Percentiles rank a stretch among this genome's conserved stretches.
These are phyloP conservation scores for Amanita jacksonii DNA, from an alignment of 768 basidiomycete genomes.

Conservation along the genomic window DNA sequence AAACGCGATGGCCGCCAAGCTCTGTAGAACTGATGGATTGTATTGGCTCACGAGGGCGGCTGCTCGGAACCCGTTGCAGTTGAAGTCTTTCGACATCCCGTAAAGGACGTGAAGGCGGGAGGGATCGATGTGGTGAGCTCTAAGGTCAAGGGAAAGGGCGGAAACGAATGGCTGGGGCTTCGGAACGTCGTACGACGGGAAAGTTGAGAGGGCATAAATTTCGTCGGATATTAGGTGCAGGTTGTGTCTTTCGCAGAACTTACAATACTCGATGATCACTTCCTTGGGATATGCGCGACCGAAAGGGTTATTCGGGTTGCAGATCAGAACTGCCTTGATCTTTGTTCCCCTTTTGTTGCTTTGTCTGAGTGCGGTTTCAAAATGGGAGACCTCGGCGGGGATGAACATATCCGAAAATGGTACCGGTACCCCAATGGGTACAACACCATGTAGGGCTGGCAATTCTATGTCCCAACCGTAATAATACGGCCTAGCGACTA, in stretches of 20 bases:
- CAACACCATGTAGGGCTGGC: slow-evolving; percentile 6
- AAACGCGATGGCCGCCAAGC: slow-evolving; percentile 12
- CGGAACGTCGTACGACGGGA: slow-evolving; percentile 12
- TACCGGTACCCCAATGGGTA: slow-evolving; percentile 8
- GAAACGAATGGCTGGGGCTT: slow-evolving; percentile 16
- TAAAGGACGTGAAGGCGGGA: slow-evolving; percentile 18
- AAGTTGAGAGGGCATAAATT: slow-evolving; percentile 19
- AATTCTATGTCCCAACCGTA: slow-evolving; percentile 13
- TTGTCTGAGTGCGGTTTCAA: slow-evolving; percentile 13
- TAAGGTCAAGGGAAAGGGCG: slow-evolving; percentile 15
- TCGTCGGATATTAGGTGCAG: slow-evolving; percentile 22
- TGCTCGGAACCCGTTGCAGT: slow-evolving; percentile 19
- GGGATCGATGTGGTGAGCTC: slow-evolving; percentile 13
- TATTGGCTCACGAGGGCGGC: slow-evolving; percentile 13
- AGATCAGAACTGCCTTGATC: slow-evolving; percentile 18
- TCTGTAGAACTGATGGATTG: slow-evolving; percentile 11
- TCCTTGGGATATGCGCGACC: slow-evolving; percentile 15
- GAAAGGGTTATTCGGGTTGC: slow-evolving; percentile 23
- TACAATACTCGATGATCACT: slow-evolving; percentile 15
- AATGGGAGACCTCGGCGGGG: slow-evolving; percentile 10
- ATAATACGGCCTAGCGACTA: slow-evolving; percentile 14
- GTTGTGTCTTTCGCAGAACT: slow-evolving; percentile 14
- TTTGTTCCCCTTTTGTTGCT: slow-evolving; percentile 11
- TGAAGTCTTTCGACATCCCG: slow-evolving; percentile 23
- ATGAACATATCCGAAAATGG: slow-evolving; percentile 10